phyloP scores from a whole-genome alignment of 2,329 filamentous ascomycete genomes.

The Alternaria panax region DNA sequence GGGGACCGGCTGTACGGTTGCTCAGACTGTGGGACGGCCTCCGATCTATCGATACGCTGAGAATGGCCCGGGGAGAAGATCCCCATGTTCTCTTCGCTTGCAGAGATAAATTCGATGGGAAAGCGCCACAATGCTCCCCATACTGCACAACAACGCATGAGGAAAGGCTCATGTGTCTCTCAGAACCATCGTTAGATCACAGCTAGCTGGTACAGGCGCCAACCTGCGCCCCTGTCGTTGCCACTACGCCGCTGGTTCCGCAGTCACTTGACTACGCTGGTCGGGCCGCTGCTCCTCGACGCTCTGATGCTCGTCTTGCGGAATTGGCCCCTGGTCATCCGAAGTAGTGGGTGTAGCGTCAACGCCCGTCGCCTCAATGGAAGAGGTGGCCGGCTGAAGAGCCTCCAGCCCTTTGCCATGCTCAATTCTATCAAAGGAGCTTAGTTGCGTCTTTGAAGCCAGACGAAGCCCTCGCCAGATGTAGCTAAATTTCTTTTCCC shows the following conservation, averaged over 20 bases:
- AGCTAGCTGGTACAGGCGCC: constrained; percentile 40
- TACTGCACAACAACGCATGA: constrained; percentile 45
- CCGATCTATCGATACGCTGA: constrained; percentile 33
- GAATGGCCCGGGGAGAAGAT: constrained; percentile 35
- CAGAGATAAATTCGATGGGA: constrained; percentile 22
- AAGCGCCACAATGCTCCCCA: constrained; percentile 42
- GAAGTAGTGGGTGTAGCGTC: constrained; percentile 42
- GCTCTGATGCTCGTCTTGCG: constrained; percentile 48
- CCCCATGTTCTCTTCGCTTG: constrained; percentile 27
- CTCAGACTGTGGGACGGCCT: constrained; percentile 22
- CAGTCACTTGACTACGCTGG: constrained; percentile 48
- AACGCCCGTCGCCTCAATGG: constrained; percentile 44
- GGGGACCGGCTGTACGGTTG: constrained; percentile 18
- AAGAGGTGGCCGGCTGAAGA: constrained; percentile 52
- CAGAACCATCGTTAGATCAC: constrained; percentile 34
- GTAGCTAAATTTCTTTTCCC: constrained; percentile 82
- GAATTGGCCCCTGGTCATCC: constrained; percentile 48
- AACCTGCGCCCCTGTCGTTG: constrained; percentile 32
- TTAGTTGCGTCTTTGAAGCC: constrained; percentile 75
- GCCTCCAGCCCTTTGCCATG: constrained; percentile 69
- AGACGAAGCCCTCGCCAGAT: constrained; percentile 88
- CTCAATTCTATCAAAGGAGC: constrained; percentile 86
- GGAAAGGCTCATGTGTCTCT: constrained; percentile 34
- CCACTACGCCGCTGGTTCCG: constrained; percentile 38
- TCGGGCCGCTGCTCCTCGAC: constrained; percentile 52